These are phyloP conservation scores for Psilocybe sp. DNA, from an alignment of 768 basidiomycete genomes.

Conservation along the genomic window DNA sequence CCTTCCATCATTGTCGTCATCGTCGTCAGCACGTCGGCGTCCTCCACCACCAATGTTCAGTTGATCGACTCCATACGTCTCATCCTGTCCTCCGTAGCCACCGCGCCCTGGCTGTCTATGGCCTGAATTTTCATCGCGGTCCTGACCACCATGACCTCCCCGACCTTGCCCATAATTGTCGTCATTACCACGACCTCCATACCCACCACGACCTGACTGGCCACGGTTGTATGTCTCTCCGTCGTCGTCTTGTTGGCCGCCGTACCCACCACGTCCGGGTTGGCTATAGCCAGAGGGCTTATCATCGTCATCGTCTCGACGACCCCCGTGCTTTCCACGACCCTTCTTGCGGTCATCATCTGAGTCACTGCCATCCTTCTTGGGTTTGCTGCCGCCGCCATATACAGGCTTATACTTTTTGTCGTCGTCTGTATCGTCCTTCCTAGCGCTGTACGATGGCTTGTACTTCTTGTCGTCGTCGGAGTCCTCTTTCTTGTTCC, in stretches of 20 bases:
- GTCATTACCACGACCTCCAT: too few species aligned
- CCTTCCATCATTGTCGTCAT: constrained; percentile 18
- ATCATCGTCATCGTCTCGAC: background rate
- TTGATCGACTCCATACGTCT: too few species aligned
- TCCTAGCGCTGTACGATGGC: background rate
- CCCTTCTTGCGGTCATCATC: constrained; percentile 11
- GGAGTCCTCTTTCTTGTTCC: constrained; percentile 1
- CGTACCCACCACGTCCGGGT: constrained; percentile 1
- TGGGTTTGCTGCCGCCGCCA: background rate
- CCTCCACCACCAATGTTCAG: background rate
- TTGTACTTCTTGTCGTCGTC: constrained; percentile 1
- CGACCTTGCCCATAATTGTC: too few species aligned
- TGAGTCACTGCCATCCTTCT: constrained; percentile 5
- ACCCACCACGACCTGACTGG: too few species aligned
- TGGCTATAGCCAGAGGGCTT: background rate
- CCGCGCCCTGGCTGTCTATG: too few species aligned
- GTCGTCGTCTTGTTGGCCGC: background rate
- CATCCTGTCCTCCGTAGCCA: too few species aligned
- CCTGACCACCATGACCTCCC: too few species aligned
- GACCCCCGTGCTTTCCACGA: background rate
- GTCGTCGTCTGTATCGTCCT: constrained; percentile 8
- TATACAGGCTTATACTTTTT: constrained; percentile 2
- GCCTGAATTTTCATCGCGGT: too few species aligned
- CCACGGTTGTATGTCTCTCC: too few species aligned
- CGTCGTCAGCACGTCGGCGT: constrained; percentile 1